Evolutionary conservation across 371 early-diverging fungal genomes (phyloP).

Genomic region (Mucor irregularis): DNA sequence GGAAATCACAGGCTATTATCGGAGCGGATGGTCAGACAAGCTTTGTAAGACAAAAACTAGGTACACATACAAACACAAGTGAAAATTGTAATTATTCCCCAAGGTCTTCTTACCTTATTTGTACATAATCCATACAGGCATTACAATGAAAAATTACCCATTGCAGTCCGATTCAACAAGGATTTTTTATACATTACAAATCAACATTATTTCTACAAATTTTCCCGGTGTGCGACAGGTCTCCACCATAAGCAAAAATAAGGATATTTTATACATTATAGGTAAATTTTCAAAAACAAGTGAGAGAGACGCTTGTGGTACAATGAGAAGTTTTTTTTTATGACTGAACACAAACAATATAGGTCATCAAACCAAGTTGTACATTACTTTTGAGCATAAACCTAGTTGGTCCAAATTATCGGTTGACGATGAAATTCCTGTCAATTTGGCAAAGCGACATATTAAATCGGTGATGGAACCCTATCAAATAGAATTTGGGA

Average conservation of each 20-base stretch:
- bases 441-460: slow-evolving; percentile 20
- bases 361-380: slow-evolving; percentile 33
- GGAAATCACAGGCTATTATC: slow-evolving; percentile 31
- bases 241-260: slow-evolving; percentile 28
- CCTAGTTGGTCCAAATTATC: slow-evolving; percentile 35
- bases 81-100: too few relatives aligned
- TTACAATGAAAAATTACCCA: too few relatives aligned
- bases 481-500: slow-evolving; percentile 28
- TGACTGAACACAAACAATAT: background rate
- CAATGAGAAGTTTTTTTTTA: background rate
- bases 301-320: too few relatives aligned
- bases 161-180: background rate
- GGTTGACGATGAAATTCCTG: slow-evolving; percentile 33
- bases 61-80: slow-evolving; percentile 18
- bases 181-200: slow-evolving; percentile 36
- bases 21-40: slow-evolving; percentile 38
- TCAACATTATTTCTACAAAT: slow-evolving; percentile 20
- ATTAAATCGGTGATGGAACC: slow-evolving; percentile 34
- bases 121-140: too few relatives aligned
- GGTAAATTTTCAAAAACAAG: slow-evolving; percentile 21
- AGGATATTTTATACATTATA: slow-evolving; percentile 25
- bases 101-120: too few relatives aligned
- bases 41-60: slow-evolving; percentile 39
- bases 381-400: slow-evolving; percentile 35
- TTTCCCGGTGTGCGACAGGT: slow-evolving; percentile 30